Evolutionary conservation across 495 filamentous ascomycete genomes (phyloP).

Genomic region (Penicillium pulvis): DNA sequence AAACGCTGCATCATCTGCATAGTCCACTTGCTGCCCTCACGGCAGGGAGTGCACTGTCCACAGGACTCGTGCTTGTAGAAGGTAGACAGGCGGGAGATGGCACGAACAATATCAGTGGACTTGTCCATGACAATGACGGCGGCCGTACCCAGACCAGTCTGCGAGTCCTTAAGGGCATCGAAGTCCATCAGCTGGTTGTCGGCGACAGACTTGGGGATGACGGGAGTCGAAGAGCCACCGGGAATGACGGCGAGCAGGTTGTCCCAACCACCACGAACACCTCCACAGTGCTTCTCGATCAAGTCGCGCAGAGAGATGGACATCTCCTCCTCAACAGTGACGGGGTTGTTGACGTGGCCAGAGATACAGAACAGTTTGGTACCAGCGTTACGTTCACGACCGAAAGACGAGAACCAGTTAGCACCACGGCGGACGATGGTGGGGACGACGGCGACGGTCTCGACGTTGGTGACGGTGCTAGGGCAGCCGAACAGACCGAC

Average conservation of each 20-base stretch:
- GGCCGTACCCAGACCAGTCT: slow-evolving; percentile 95
- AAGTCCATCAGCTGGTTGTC: slow-evolving; percentile 99
- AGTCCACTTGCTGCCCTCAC: slow-evolving; percentile 97
- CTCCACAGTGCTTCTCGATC: slow-evolving; percentile 96
- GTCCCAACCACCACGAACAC: slow-evolving; percentile 96
- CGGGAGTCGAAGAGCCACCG: slow-evolving; percentile 93
- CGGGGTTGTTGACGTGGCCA: slow-evolving; percentile 97
- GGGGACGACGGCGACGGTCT: slow-evolving; percentile 92
- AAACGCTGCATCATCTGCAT: slow-evolving; percentile 98
- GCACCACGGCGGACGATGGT: slow-evolving; percentile 93
- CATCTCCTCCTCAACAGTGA: slow-evolving; percentile 99
- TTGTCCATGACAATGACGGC: slow-evolving; percentile 99
- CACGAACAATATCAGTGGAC: slow-evolving; percentile 90
- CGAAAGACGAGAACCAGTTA: slow-evolving; percentile 89
- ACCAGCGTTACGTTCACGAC: slow-evolving; percentile 90
- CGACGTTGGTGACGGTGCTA: slow-evolving; percentile 96
- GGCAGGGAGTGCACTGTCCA: slow-evolving; percentile 97
- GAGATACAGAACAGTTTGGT: slow-evolving; percentile 99
- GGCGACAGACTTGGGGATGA: slow-evolving; percentile 83
- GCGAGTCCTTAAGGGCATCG: slow-evolving; percentile 95
- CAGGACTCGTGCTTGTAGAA: slow-evolving; percentile 99
- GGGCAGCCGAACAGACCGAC: slow-evolving; percentile 98
- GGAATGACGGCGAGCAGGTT: slow-evolving; percentile 95
- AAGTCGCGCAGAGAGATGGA: slow-evolving; percentile 90
- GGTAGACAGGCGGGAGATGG: slow-evolving; percentile 86